Conservation (phyloP, 2,329 filamentous ascomycete species). For the Coleophoma eucalyptorum region DNA sequence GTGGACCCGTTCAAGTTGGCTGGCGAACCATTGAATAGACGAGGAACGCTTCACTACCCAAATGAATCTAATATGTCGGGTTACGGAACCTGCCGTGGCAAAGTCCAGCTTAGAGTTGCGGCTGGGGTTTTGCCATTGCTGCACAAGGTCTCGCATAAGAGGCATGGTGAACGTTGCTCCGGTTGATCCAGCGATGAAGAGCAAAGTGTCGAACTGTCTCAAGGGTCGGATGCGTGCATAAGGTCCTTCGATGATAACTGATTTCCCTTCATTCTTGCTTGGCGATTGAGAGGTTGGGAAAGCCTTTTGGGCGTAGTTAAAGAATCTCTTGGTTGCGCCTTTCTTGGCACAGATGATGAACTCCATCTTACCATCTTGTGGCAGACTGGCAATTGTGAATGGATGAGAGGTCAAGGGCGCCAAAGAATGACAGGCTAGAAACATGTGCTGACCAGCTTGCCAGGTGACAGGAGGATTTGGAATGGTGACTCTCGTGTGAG, state of each 20-base stretch:
- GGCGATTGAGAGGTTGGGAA: slow-evolving; percentile 19
- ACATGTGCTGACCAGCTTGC: slow-evolving; percentile 60
- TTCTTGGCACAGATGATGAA: slow-evolving; percentile 51
- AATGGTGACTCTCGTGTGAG: slow-evolving; percentile 54
- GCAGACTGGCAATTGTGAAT: slow-evolving; percentile 58
- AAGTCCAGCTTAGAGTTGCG: slow-evolving; percentile 19
- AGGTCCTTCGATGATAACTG: slow-evolving; percentile 48
- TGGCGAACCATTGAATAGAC: slow-evolving; percentile 48
- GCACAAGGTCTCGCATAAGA: slow-evolving; percentile 73
- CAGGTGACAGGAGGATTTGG: slow-evolving; percentile 50
- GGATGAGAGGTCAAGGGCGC: slow-evolving; percentile 59
- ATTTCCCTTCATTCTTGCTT: slow-evolving; percentile 20
- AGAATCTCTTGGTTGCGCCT: slow-evolving; percentile 47
- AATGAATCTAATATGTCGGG: slow-evolving; percentile 47
- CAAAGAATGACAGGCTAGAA: slow-evolving; percentile 53
- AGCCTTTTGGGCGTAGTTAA: slow-evolving; percentile 43
- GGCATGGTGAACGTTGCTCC: slow-evolving; percentile 79
- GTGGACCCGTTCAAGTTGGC: slow-evolving; percentile 41
- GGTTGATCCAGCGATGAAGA: slow-evolving; percentile 56
- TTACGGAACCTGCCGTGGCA: slow-evolving; percentile 30
- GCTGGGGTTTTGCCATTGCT: slow-evolving; percentile 30
- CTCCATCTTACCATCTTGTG: slow-evolving; percentile 49
- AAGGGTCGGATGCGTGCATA: slow-evolving; percentile 48
- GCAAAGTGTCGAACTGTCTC: slow-evolving; percentile 56
- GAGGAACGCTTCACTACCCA: slow-evolving; percentile 55